Base-by-base conservation (phyloP, 163 green algal genomes). In the Coccomyxa subellipsoidea region DNA sequence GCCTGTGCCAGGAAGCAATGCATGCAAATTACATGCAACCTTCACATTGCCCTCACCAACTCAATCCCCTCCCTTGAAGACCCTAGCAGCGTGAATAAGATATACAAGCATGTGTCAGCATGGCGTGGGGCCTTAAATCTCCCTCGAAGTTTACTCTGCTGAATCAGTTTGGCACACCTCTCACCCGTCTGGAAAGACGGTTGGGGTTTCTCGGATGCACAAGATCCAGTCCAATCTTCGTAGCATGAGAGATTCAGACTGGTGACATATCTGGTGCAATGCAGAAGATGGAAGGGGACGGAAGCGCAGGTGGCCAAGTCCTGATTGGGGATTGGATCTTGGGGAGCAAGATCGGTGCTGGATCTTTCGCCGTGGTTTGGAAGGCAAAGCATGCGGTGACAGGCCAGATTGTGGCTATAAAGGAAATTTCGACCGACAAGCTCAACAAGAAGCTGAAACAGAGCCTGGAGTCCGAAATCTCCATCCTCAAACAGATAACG, bases 331-430 rank as follows among this genome's bases (percentile, higher is more conserved):
- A 40, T n/a, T 77, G 70, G 70, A 32, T 40, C 18, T 34, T 77
- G 70, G 32, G 18, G 21, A 31, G 5, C 10, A 38, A 77, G 31
- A 77, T 98, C 40, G 96, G 96, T 4, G 84, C 80, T 3, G 96
- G 96, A 36, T 96, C 90, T 0, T 99, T 99, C 81, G 95, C 96
- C 0, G 87, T 94, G 0, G 96, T 99, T n/a, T 99, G 95, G 95
- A 91, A 91, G 40, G 96, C 93, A 2, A 29, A 59, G 4, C 89
- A 97, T 81, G 29, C 70, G 4, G 69, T 78, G 5, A 88, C 79
- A 3, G 88, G 89, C 3, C 66, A 91, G 37, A 66, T 89, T 1
- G 95, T 94, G 2, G 96, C 96, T 2, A 89, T 99, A 21, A 99
- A 99, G 82, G 96, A 98, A 66, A 98, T 99, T 39, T 82, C 90